A percentile compares a stretch with the other conserved stretches of the same genome.
phyloP scores from a whole-genome alignment of 306 rosid genomes.

The Abrus pulchellus region DNA sequence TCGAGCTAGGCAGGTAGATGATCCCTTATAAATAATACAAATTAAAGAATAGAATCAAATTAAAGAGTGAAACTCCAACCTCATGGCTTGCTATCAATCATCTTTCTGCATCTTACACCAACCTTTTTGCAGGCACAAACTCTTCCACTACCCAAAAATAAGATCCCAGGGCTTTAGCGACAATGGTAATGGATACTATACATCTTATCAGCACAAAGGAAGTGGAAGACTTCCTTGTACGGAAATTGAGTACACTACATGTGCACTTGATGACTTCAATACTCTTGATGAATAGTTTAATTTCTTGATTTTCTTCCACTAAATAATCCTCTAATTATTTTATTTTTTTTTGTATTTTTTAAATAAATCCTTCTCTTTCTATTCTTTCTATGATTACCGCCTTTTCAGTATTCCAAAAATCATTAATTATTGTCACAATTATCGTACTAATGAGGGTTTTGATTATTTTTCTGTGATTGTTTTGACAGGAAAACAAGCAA shows the following conservation, averaged over 20 bases:
- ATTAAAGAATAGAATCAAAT: too few relatives aligned
- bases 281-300: neutral
- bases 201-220: conserved; percentile 10
- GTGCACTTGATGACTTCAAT: neutral
- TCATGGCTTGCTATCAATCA: conserved; percentile 50
- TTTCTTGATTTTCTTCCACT: neutral
- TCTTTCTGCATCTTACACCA: conserved; percentile 48
- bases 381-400: neutral
- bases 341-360: neutral
- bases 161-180: conserved; percentile 53
- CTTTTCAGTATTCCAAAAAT: neutral
- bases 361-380: neutral
- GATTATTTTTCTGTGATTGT: neutral
- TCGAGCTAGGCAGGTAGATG: neutral
- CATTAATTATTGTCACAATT: neutral
- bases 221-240: neutral
- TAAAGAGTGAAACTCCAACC: neutral
- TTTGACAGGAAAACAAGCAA: conserved; percentile 55
- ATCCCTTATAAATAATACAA: conserved; percentile 24
- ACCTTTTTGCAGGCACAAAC: conserved; percentile 39
- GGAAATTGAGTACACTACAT: neutral
- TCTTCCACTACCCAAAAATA: conserved; percentile 46
- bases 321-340: neutral
- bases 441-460: neutral
- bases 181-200: conserved; percentile 47